Evolutionary conservation across 441 rosid species (phyloP).

Genomic region (Pelargonium myrrhifolium): DNA sequence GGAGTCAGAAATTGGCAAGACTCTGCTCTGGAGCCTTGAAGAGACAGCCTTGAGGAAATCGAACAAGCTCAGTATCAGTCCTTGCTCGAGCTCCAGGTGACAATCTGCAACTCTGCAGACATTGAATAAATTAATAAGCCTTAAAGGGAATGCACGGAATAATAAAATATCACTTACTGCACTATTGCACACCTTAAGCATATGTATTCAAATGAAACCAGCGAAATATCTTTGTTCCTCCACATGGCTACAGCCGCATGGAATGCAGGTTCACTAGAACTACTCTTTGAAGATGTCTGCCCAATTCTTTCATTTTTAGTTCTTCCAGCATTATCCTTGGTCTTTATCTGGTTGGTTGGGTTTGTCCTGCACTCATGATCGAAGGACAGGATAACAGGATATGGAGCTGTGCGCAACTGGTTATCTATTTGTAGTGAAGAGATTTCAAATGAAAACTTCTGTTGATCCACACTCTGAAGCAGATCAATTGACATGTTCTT

Average conservation of each 20-base stretch:
- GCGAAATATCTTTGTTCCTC: constrained; percentile 68
- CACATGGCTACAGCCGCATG: constrained; percentile 58
- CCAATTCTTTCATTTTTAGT: constrained; percentile 29
- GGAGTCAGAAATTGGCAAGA: constrained; percentile 53
- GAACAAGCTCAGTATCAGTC: constrained; percentile 59
- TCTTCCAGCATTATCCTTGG: constrained; percentile 37
- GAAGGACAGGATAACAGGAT: constrained; percentile 87
- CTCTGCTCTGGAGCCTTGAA: constrained; percentile 52
- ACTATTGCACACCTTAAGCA: constrained; percentile 7
- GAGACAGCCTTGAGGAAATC: constrained; percentile 60
- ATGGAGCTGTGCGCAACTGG: constrained; percentile 57
- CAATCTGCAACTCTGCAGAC: constrained; percentile 74
- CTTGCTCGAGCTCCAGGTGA: constrained; percentile 86
- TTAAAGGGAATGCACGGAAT: background rate
- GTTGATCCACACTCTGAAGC: constrained; percentile 78
- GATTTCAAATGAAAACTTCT: constrained; percentile 64
- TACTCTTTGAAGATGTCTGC: constrained; percentile 31
- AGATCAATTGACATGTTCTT: constrained; percentile 54
- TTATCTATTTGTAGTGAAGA: constrained; percentile 85
- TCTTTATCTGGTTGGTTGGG: constrained; percentile 33
- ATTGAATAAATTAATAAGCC: constrained; percentile 24
- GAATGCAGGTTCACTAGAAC: constrained; percentile 48
- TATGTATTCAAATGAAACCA: constrained; percentile 24
- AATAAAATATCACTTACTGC: background rate
- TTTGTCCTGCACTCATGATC: constrained; percentile 46